Percentiles rank a stretch among this genome's conserved stretches.
Conservation (phyloP, 2,329 filamentous ascomycete genomes). For the Zalaria sp. region DNA sequence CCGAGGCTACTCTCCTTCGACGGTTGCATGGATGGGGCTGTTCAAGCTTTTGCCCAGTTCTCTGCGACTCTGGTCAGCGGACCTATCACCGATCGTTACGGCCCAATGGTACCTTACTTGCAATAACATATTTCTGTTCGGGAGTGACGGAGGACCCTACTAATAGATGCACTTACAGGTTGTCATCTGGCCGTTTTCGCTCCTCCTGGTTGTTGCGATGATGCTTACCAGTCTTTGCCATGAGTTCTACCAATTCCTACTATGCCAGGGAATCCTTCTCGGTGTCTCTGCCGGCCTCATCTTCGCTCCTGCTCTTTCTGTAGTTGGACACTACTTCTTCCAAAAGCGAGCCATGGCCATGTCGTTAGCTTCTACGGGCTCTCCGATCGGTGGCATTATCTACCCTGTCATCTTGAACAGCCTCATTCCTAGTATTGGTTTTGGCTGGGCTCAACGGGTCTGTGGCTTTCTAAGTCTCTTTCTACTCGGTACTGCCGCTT, state of each 20-base stretch:
- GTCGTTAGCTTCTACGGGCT: slow-evolving; percentile 42
- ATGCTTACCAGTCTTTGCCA: slow-evolving; percentile 35
- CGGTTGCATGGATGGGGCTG: slow-evolving; percentile 36
- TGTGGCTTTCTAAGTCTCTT: slow-evolving; percentile 26
- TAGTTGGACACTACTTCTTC: slow-evolving; percentile 50
- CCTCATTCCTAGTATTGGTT: slow-evolving; percentile 32
- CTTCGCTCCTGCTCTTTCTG: slow-evolving; percentile 47
- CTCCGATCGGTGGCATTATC: slow-evolving; percentile 31
- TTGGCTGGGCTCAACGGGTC: slow-evolving; percentile 36
- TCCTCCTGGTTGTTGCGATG: slow-evolving; percentile 30
- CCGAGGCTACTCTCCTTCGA: slow-evolving; percentile 2
- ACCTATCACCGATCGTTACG: slow-evolving; percentile 32
- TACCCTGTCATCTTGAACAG: slow-evolving; percentile 33
- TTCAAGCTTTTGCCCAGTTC: slow-evolving; percentile 33
- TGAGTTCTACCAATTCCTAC: slow-evolving; percentile 34
- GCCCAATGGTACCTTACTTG: slow-evolving; percentile 11
- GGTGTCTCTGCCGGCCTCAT: slow-evolving; percentile 43
- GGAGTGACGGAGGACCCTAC: too few relatives aligned
- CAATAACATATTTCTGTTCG: too few relatives aligned
- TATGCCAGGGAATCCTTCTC: slow-evolving; percentile 33
- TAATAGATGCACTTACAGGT: slow-evolving; percentile 16
- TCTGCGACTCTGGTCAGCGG: slow-evolving; percentile 32
- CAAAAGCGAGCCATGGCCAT: slow-evolving; percentile 39
- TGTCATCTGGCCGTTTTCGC: slow-evolving; percentile 23
- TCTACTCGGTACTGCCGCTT: slow-evolving; percentile 5